Evolutionary conservation across 768 basidiomycete genomes (phyloP).

Genomic region (Tylopilus cervinicoccineus): DNA sequence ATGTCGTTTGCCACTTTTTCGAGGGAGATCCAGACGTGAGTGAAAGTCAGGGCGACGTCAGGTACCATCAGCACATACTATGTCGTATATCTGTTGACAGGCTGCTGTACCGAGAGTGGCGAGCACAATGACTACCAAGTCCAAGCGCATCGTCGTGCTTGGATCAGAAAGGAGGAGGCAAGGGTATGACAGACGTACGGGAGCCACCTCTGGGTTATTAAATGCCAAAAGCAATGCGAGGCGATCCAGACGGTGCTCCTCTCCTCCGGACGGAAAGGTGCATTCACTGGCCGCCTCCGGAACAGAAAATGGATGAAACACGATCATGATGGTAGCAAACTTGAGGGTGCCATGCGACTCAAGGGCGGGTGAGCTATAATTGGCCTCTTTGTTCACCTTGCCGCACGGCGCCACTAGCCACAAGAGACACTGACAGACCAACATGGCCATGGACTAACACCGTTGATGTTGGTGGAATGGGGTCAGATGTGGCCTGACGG

Average conservation of each 20-base stretch:
- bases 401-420: not conserved
- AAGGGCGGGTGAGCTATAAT: not conserved
- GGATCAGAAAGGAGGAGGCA: not conserved
- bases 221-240: constrained; percentile 7
- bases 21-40: not conserved
- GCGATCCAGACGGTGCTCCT: constrained; percentile 4
- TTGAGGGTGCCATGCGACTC: not conserved
- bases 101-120: constrained; percentile 22
- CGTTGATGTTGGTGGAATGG: not conserved
- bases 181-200: constrained; percentile 6
- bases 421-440: not conserved
- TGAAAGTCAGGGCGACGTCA: not conserved
- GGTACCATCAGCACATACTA: constrained; percentile 33
- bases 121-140: constrained; percentile 12
- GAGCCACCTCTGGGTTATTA: constrained; percentile 9
- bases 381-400: not conserved
- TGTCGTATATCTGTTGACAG: constrained; percentile 53
- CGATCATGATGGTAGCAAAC: not conserved
- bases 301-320: no score
- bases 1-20: constrained; percentile 53
- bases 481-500: not conserved
- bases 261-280: not conserved
- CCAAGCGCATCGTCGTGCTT: constrained; percentile 15
- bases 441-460: not conserved
- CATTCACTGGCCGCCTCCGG: not conserved